These are phyloP conservation scores for Metschnikowia noctiluminum DNA, from an alignment of 805 yeast species.

Conservation along the genomic window DNA sequence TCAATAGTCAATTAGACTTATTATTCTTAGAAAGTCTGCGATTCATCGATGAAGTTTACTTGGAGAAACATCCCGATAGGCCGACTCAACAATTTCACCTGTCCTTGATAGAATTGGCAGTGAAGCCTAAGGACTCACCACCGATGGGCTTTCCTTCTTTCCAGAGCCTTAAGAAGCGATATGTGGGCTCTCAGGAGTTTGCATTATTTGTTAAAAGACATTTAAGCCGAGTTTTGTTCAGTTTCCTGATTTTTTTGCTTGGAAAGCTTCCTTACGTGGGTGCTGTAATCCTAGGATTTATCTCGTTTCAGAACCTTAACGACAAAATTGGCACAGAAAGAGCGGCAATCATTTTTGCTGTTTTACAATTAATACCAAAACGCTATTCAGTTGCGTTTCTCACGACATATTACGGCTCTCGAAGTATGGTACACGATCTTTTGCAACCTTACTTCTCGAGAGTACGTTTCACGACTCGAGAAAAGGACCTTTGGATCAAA, in stretches of 20 bases:
- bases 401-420: slow-evolving; percentile 45
- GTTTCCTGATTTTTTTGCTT: slow-evolving; percentile 30
- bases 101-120: slow-evolving; percentile 15
- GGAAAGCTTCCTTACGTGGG: slow-evolving; percentile 44
- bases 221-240: slow-evolving; percentile 19
- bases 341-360: slow-evolving; percentile 35
- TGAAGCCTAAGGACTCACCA: neutral
- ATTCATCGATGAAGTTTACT: slow-evolving; percentile 31
- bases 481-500: slow-evolving; percentile 46
- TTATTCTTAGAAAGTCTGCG: slow-evolving; percentile 36
- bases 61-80: slow-evolving; percentile 35
- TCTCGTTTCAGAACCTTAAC: slow-evolving; percentile 43
- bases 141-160: slow-evolving; percentile 1
- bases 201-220: slow-evolving; percentile 19
- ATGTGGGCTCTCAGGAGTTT: slow-evolving; percentile 20
- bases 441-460: slow-evolving; percentile 49
- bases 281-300: slow-evolving; percentile 36
- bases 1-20: slow-evolving; percentile 38
- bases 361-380: slow-evolving; percentile 35
- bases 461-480: slow-evolving; percentile 41
- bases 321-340: slow-evolving; percentile 45
- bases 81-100: slow-evolving; percentile 11
- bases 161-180: slow-evolving; percentile 8
- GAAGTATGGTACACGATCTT: slow-evolving; percentile 43
- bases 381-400: slow-evolving; percentile 34